phyloP scores from a whole-genome alignment of 805 yeast genomes.

The Citeromyces nyonsensis region DNA sequence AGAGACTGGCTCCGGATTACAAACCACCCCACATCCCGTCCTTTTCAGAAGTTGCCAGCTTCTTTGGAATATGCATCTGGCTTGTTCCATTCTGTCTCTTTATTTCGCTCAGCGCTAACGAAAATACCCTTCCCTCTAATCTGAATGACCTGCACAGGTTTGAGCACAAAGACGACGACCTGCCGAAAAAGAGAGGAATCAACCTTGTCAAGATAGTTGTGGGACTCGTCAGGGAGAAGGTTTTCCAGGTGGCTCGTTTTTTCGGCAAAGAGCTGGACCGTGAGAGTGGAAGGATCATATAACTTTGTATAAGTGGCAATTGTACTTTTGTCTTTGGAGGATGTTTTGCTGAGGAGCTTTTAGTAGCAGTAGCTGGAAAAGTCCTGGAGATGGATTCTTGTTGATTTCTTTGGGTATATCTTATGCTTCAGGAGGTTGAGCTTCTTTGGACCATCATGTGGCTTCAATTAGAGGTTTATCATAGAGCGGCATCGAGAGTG shows the following conservation, averaged over 20 bases:
- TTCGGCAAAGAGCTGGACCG: conserved; percentile 55
- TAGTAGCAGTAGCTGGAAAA: too few relatives aligned
- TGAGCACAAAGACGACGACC: conserved; percentile 13
- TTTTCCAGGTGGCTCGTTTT: conserved; percentile 29
- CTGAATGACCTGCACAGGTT: conserved; percentile 8
- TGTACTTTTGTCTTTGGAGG: conserved; percentile 4
- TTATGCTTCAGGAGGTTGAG: too few relatives aligned
- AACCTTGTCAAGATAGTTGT: conserved; percentile 61
- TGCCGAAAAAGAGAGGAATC: conserved; percentile 23
- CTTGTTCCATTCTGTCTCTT: conserved; percentile 84
- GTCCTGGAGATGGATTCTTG: too few relatives aligned
- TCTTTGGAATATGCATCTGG: conserved; percentile 91
- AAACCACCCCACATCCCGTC: conserved; percentile 57
- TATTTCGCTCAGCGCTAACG: conserved; percentile 85
- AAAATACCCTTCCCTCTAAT: conserved; percentile 59
- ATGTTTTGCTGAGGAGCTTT: too few relatives aligned
- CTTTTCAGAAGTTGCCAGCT: conserved; percentile 85
- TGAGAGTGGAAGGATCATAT: conserved; percentile 31
- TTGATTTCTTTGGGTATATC: too few relatives aligned
- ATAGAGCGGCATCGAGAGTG: too few relatives aligned
- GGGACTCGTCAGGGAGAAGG: conserved; percentile 28
- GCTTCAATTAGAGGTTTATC: too few relatives aligned
- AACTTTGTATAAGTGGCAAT: conserved; percentile 4
- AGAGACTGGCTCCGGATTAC: conserved; percentile 40
- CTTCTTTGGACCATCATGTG: too few relatives aligned